These are phyloP conservation scores for Crithidia expoeki DNA, from an alignment of 208 protist species.

Conservation along the genomic window DNA sequence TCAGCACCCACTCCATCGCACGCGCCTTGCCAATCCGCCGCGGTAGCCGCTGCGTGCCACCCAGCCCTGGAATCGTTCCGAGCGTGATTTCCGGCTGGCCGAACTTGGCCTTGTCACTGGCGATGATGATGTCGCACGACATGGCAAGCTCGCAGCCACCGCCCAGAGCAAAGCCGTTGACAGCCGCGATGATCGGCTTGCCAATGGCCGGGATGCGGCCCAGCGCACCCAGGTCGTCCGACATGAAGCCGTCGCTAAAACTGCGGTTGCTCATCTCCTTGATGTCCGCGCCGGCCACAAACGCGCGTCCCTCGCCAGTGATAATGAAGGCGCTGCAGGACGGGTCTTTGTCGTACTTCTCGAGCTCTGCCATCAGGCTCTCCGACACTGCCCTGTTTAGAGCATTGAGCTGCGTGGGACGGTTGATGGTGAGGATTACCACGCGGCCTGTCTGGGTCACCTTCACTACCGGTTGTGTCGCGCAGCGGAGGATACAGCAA, in stretches of 20 bases:
- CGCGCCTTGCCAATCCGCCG: conserved; percentile 89
- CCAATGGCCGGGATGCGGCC: conserved; percentile 54
- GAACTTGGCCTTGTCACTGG: conserved; percentile 83
- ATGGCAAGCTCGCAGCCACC: conserved; percentile 94
- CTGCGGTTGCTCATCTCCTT: conserved; percentile 91
- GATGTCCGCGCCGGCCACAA: conserved; percentile 97
- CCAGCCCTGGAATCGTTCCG: conserved; percentile 93
- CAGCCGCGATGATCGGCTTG: conserved; percentile 90
- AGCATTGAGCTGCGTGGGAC: conserved; percentile 94
- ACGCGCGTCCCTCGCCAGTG: conserved; percentile 94
- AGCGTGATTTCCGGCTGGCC: conserved; percentile 93
- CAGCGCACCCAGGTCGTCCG: conserved; percentile 77
- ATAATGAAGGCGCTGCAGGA: conserved; percentile 89
- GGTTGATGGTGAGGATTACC: conserved; percentile 91
- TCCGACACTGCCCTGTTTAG: conserved; percentile 86
- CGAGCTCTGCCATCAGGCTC: conserved; percentile 66
- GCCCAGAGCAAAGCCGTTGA: conserved; percentile 91
- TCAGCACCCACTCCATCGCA: conserved; percentile 95
- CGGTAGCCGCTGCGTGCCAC: conserved; percentile 92
- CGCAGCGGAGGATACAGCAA: conserved; percentile 40
- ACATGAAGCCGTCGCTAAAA: conserved; percentile 78
- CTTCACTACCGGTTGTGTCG: conserved; percentile 61
- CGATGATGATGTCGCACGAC: conserved; percentile 91
- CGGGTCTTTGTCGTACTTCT: conserved; percentile 85
- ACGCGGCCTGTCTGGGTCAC: conserved; percentile 61